Conservation (phyloP, 169 alveolate genomes). For the Perkinsus marinus region DNA sequence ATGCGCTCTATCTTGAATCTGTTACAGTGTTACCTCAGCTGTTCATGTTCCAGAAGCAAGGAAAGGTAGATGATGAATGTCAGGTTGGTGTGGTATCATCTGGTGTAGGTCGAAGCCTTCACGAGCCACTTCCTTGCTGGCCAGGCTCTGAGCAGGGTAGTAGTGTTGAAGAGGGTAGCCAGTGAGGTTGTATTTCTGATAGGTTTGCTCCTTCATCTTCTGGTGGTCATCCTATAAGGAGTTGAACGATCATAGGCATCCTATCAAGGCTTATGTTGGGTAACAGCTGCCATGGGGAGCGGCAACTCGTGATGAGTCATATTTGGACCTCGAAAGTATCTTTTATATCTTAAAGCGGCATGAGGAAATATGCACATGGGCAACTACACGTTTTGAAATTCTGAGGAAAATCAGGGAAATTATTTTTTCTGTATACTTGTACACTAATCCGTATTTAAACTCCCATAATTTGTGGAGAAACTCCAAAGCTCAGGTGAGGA, state of each 20-base stretch:
- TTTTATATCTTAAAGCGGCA: no score
- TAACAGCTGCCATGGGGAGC: neutral
- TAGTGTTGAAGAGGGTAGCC: neutral
- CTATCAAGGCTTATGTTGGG: conserved; percentile 10
- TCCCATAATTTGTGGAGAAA: no score
- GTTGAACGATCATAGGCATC: conserved; percentile 52
- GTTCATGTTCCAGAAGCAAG: conserved; percentile 72
- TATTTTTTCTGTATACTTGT: no score
- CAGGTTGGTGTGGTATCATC: neutral
- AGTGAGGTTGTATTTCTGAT: neutral
- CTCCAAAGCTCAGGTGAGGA: no score
- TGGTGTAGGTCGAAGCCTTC: conserved; percentile 58
- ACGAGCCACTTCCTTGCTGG: conserved; percentile 83
- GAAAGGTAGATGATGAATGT: neutral
- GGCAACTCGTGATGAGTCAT: no score
- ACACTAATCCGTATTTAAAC: no score
- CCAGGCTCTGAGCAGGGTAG: conserved; percentile 64
- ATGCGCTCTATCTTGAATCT: conserved; percentile 77
- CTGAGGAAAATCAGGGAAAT: no score
- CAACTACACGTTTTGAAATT: no score
- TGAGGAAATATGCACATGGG: no score
- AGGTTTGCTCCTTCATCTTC: conserved; percentile 67
- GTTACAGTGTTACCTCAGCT: conserved; percentile 77
- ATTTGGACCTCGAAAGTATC: no score
- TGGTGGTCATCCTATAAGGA: conserved; percentile 76